Conservation (phyloP, 2,329 filamentous ascomycete species). For the Byssoonygena ceratinophila region DNA sequence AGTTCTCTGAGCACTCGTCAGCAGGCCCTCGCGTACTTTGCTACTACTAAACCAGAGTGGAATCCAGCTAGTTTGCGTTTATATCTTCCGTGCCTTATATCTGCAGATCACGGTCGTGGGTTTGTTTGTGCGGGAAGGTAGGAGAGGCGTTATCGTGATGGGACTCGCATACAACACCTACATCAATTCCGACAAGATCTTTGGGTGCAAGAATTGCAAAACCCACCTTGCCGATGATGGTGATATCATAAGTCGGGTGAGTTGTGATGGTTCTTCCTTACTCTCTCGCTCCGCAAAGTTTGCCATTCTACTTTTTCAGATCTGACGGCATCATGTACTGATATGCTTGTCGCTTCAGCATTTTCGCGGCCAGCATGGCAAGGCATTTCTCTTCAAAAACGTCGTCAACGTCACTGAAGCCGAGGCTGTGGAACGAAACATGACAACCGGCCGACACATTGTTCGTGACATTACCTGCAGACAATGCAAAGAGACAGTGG, state of each 20-base stretch:
- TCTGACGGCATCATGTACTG: background rate
- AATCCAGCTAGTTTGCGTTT: background rate
- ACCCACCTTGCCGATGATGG: conserved; percentile 91
- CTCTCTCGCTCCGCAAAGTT: background rate
- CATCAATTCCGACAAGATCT: conserved; percentile 74
- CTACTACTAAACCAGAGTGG: conserved; percentile 8
- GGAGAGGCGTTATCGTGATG: conserved; percentile 43
- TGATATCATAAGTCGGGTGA: conserved; percentile 85
- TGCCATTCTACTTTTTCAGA: background rate
- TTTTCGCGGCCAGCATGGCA: conserved; percentile 96
- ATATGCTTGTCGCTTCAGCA: conserved; percentile 49
- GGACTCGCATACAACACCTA: conserved; percentile 87
- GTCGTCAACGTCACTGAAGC: conserved; percentile 81
- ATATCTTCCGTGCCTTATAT: background rate
- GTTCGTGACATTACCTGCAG: conserved; percentile 87
- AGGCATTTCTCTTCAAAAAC: conserved; percentile 88
- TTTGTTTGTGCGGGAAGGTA: conserved; percentile 8
- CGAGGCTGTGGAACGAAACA: conserved; percentile 85
- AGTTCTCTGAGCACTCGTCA: background rate
- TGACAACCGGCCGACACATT: conserved; percentile 92
- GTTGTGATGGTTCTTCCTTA: conserved; percentile 24
- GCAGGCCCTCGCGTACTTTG: background rate
- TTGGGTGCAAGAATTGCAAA: conserved; percentile 90
- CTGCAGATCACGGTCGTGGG: background rate
- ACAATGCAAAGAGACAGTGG: conserved; percentile 84